Conservation (phyloP, 208 protist genomes). For the Acanthamoeba castellanii region DNA sequence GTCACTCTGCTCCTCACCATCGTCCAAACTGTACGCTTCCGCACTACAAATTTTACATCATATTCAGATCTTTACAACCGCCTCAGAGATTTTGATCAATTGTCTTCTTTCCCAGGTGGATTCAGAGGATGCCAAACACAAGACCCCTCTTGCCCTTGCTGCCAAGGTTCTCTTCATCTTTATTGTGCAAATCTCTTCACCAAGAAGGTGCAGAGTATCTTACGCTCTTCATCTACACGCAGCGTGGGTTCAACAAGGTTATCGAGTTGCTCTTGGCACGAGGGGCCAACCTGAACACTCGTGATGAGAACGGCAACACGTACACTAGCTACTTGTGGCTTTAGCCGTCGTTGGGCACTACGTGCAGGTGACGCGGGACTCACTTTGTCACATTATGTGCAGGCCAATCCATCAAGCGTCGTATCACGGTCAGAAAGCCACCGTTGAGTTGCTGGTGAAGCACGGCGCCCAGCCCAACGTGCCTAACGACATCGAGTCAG, state of each 20-base stretch:
- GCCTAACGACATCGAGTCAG: constrained; percentile 30
- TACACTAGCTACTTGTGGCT: background rate
- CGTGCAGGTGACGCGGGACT: no score
- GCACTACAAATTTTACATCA: background rate
- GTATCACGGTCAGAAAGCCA: constrained; percentile 33
- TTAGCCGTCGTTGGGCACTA: background rate
- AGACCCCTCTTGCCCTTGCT: constrained; percentile 38
- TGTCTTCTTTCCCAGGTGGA: background rate
- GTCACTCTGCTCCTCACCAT: constrained; percentile 19
- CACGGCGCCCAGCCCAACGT: constrained; percentile 31
- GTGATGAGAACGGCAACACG: constrained; percentile 72
- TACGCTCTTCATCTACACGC: background rate
- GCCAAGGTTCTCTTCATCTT: background rate
- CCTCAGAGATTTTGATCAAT: background rate
- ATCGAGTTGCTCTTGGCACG: constrained; percentile 18
- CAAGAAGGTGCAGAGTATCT: background rate
- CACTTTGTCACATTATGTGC: background rate
- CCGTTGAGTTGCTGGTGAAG: constrained; percentile 4
- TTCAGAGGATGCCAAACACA: constrained; percentile 43
- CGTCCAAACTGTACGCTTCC: background rate
- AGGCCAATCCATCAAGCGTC: constrained; percentile 65
- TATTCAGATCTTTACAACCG: background rate
- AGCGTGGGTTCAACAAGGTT: constrained; percentile 36
- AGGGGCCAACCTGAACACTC: background rate
- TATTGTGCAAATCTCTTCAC: background rate